Evolutionary conservation across 768 basidiomycete species (phyloP).

Genomic region (Rhizopogon roseolus): DNA sequence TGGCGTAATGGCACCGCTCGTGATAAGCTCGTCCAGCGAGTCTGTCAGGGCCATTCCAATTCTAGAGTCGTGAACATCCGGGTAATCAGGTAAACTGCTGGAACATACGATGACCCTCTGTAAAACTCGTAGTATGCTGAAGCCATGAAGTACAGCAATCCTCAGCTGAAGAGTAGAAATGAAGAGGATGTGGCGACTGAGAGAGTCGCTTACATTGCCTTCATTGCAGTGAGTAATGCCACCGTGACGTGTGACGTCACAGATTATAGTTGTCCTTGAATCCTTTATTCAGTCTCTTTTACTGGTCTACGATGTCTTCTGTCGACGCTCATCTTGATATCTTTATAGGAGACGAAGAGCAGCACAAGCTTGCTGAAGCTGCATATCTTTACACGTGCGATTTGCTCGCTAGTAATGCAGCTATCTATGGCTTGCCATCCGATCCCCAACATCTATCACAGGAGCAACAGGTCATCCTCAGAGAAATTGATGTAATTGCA

Average conservation of each 20-base stretch:
- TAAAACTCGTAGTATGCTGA: conserved; percentile 91
- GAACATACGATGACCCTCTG: conserved; percentile 81
- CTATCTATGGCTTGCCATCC: conserved; percentile 39
- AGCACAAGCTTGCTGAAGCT: conserved; percentile 17
- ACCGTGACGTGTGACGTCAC: conserved; percentile 23
- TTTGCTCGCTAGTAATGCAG: conserved; percentile 32
- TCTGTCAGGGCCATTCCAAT: conserved; percentile 98
- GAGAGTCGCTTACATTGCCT: not conserved
- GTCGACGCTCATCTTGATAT: conserved; percentile 34
- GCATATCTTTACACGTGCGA: conserved; percentile 28
- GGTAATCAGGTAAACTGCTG: not conserved
- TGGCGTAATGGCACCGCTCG: conserved; percentile 92
- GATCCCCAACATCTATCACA: conserved; percentile 34
- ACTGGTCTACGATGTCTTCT: not conserved
- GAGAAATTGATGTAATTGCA: conserved; percentile 32
- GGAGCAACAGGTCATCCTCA: conserved; percentile 41
- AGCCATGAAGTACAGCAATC: conserved; percentile 46
- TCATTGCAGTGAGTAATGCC: not conserved
- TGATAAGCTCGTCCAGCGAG: conserved; percentile 97
- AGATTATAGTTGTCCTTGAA: no score
- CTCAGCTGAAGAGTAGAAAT: conserved; percentile 4
- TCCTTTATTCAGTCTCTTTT: no score
- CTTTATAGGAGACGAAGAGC: conserved; percentile 32
- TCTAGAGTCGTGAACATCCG: conserved; percentile 36
- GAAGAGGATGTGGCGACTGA: conserved; percentile 1